Conservation (phyloP, 495 filamentous ascomycete species). For the Aspergillus cavernicola region DNA sequence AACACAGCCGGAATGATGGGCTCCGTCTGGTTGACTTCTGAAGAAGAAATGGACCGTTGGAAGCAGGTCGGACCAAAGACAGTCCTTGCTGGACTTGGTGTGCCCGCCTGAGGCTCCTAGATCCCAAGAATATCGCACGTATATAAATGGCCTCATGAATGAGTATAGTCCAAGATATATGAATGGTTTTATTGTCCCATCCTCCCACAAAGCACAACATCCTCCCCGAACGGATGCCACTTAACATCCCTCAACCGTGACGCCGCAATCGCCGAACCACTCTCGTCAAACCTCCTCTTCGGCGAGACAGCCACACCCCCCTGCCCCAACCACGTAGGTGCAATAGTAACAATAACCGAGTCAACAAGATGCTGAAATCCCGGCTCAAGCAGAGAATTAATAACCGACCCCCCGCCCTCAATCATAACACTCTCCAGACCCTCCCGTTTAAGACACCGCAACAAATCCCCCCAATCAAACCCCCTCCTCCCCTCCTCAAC, state of each 20-base stretch:
- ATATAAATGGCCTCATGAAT: not conserved
- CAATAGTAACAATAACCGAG: conserved; percentile 80
- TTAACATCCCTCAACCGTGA: conserved; percentile 59
- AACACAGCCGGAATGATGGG: conserved; percentile 42
- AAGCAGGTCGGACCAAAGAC: conserved; percentile 20
- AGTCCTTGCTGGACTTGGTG: conserved; percentile 21
- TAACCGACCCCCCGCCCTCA: conserved; percentile 77
- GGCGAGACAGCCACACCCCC: conserved; percentile 75
- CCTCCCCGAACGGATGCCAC: conserved; percentile 73
- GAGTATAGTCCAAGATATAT: not conserved
- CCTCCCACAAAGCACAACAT: conserved; percentile 73
- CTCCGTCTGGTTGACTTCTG: conserved; percentile 29
- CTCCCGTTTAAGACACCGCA: conserved; percentile 48
- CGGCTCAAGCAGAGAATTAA: conserved; percentile 69
- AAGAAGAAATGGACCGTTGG: conserved; percentile 32
- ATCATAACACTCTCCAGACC: conserved; percentile 78
- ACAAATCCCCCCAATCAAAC: conserved; percentile 59
- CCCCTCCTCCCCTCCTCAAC: conserved; percentile 19
- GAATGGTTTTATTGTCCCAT: conserved; percentile 16
- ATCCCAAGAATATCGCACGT: not conserved
- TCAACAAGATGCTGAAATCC: conserved; percentile 51
- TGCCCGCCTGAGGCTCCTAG: conserved; percentile 3
- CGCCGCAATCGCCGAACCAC: conserved; percentile 47
- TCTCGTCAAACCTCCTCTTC: conserved; percentile 36
- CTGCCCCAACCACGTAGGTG: conserved; percentile 76